These are phyloP conservation scores for Rhizopus stolonifer DNA, from an alignment of 371 early-diverging fungal genomes.

Conservation along the genomic window DNA sequence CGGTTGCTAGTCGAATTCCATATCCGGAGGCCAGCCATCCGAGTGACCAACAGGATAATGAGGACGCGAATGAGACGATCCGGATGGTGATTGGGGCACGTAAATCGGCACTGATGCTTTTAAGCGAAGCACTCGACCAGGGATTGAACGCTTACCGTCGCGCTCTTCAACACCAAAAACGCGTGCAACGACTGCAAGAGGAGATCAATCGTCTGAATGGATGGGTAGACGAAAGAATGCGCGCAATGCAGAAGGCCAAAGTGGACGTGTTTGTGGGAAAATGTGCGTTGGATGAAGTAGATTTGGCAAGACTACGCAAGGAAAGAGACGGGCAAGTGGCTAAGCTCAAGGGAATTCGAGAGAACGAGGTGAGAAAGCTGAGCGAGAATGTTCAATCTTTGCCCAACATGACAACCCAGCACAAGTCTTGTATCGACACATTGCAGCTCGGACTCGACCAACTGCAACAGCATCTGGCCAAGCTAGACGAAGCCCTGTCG, in stretches of 20 bases:
- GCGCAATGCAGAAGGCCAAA: slow-evolving; percentile 22
- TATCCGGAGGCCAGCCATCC: slow-evolving; percentile 35
- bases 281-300: slow-evolving; percentile 30
- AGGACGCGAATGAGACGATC: slow-evolving; percentile 36
- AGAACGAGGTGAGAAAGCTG: slow-evolving; percentile 29
- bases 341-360: slow-evolving; percentile 26
- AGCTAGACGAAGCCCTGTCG: slow-evolving; percentile 20
- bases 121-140: slow-evolving; percentile 42
- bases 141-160: slow-evolving; percentile 35
- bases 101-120: slow-evolving; percentile 31
- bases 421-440: background rate
- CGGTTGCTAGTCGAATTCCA: slow-evolving; percentile 26
- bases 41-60: slow-evolving; percentile 28
- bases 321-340: slow-evolving; percentile 31
- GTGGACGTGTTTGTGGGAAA: slow-evolving; percentile 36
- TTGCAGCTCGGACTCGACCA: slow-evolving; percentile 12
- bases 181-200: slow-evolving; percentile 33
- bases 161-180: slow-evolving; percentile 33
- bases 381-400: slow-evolving; percentile 17
- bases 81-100: slow-evolving; percentile 31
- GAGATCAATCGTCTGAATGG: slow-evolving; percentile 29
- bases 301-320: slow-evolving; percentile 28
- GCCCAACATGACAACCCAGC: background rate
- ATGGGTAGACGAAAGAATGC: slow-evolving; percentile 36
- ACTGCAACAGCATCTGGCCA: slow-evolving; percentile 14